These are phyloP conservation scores for Sambucus nigra DNA, from an alignment of 129 eudicot genomes.

Conservation along the genomic window DNA sequence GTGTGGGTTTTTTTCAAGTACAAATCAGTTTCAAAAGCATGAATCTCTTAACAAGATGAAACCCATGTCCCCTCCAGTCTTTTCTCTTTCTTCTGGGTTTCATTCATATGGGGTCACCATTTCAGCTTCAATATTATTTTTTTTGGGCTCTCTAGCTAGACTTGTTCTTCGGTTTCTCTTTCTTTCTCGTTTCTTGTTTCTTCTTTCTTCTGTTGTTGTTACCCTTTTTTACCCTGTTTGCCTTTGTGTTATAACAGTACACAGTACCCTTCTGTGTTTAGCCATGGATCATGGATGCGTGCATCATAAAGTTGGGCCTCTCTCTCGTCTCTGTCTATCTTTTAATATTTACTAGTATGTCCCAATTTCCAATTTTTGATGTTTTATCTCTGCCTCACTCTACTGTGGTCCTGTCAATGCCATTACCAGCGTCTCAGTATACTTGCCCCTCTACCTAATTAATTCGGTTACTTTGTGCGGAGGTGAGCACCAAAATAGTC, in stretches of 20 bases:
- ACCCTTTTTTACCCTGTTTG: constrained; percentile 22
- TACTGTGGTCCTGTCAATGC: too few relatives aligned
- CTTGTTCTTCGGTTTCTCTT: not conserved
- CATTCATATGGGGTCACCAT: constrained; percentile 40
- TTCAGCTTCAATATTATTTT: constrained; percentile 22
- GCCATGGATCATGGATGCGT: constrained; percentile 77
- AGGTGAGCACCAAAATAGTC: too few relatives aligned
- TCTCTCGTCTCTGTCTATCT: constrained; percentile 19
- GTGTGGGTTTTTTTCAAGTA: not conserved
- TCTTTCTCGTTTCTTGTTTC: not conserved
- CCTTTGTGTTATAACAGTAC: constrained; percentile 21
- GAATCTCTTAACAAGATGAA: constrained; percentile 17
- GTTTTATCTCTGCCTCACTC: too few relatives aligned
- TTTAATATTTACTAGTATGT: not conserved
- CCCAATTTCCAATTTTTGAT: too few relatives aligned
- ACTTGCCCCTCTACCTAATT: too few relatives aligned
- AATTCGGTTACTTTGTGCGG: too few relatives aligned
- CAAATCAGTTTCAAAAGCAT: constrained; percentile 7
- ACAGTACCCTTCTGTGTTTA: constrained; percentile 31
- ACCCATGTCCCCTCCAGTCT: too few relatives aligned
- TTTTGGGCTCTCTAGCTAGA: constrained; percentile 1
- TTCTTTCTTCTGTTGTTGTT: constrained; percentile 25
- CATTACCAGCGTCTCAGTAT: too few relatives aligned
- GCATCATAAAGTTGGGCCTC: constrained; percentile 31
- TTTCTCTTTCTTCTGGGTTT: constrained; percentile 22